These are phyloP conservation scores for Aspergillus japonicus DNA, from an alignment of 2,329 filamentous ascomycete species.

Conservation along the genomic window DNA sequence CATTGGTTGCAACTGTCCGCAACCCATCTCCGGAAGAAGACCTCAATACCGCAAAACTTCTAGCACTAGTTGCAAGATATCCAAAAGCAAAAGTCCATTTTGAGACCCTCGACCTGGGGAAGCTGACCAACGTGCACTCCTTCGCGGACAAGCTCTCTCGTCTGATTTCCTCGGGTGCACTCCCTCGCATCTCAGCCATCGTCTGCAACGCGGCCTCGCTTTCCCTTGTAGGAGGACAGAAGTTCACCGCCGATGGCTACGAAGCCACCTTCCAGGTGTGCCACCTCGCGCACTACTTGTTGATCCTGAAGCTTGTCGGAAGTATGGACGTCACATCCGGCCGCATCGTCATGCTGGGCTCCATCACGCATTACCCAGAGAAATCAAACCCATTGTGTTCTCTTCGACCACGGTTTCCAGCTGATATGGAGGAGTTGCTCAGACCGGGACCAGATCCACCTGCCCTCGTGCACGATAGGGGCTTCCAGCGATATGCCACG, in stretches of 20 bases:
- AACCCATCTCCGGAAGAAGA: constrained; percentile 27
- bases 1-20: constrained; percentile 31
- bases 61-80: constrained; percentile 19
- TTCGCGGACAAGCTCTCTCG: constrained; percentile 31
- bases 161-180: constrained; percentile 27
- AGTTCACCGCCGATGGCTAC: constrained; percentile 38
- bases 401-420: constrained; percentile 36
- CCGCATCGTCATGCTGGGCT: constrained; percentile 31
- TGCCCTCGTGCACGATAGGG: constrained; percentile 37
- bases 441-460: constrained; percentile 32
- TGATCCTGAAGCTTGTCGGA: constrained; percentile 40
- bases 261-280: constrained; percentile 44
- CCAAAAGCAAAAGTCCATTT: constrained; percentile 30
- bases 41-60: constrained; percentile 28
- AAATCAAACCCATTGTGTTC: constrained; percentile 40
- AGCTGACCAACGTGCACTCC: constrained; percentile 33
- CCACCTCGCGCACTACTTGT: constrained; percentile 40
- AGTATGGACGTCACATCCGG: constrained; percentile 20
- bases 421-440: constrained; percentile 38
- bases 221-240: constrained; percentile 33
- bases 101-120: constrained; percentile 38
- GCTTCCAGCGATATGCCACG: constrained; percentile 47
- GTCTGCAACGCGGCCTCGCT: constrained; percentile 45
- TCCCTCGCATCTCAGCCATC: constrained; percentile 37
- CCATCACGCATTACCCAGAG: constrained; percentile 40